Evolutionary conservation across 2,329 filamentous ascomycete genomes (phyloP).

Genomic region (Aureobasidium sp.): DNA sequence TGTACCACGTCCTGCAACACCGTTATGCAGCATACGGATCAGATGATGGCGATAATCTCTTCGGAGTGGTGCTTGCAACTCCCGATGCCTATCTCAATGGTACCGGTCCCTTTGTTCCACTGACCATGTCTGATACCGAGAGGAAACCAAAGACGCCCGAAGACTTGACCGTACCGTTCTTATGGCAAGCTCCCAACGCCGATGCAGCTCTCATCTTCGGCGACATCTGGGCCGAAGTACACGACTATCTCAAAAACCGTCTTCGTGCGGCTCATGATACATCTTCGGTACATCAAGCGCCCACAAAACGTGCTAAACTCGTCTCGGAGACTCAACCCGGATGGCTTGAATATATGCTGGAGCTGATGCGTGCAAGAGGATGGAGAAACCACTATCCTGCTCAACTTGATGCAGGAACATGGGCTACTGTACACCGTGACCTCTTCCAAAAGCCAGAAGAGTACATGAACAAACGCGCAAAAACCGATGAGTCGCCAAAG

Average conservation of each 20-base stretch:
- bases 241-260: slow-evolving; percentile 64
- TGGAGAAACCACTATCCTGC: slow-evolving; percentile 77
- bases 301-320: slow-evolving; percentile 37
- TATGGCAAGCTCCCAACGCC: slow-evolving; percentile 79
- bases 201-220: slow-evolving; percentile 78
- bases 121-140: slow-evolving; percentile 25
- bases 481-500: neutral
- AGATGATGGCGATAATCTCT: slow-evolving; percentile 46
- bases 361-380: slow-evolving; percentile 65
- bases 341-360: slow-evolving; percentile 71
- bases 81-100: slow-evolving; percentile 58
- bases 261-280: slow-evolving; percentile 33
- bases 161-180: slow-evolving; percentile 49
- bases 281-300: slow-evolving; percentile 14
- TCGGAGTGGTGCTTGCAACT: slow-evolving; percentile 73
- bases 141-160: slow-evolving; percentile 18
- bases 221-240: slow-evolving; percentile 78
- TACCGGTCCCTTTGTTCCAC: slow-evolving; percentile 44
- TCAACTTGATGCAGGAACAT: slow-evolving; percentile 44
- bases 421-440: slow-evolving; percentile 73
- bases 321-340: slow-evolving; percentile 63
- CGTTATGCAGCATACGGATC: slow-evolving; percentile 53
- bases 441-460: slow-evolving; percentile 66
- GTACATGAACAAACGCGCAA: slow-evolving; percentile 23
- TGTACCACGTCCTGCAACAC: slow-evolving; percentile 69